Conservation (phyloP, 2,329 filamentous ascomycete species). For the Dothiorella sarmentorum region DNA sequence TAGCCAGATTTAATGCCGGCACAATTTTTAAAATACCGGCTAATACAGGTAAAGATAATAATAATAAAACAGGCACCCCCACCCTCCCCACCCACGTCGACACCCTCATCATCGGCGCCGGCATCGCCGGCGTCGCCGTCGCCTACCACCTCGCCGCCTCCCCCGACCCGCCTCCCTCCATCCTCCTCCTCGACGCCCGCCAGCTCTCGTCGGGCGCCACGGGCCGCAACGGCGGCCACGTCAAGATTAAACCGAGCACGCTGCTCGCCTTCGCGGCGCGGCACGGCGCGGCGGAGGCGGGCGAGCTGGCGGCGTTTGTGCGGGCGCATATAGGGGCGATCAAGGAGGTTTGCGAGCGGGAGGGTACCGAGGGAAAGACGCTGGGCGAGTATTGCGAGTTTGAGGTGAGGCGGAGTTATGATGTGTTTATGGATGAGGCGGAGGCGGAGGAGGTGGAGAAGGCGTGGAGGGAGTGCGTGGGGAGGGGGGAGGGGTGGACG, state of each 20-base stretch:
- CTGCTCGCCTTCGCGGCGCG: constrained; percentile 22
- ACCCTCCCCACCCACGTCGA: constrained; percentile 28
- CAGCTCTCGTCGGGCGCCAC: constrained; percentile 52
- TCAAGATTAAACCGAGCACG: constrained; percentile 44
- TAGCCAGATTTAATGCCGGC: too few species aligned
- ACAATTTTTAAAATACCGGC: too few species aligned
- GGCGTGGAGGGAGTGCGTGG: neutral
- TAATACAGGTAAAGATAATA: too few species aligned
- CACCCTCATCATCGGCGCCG: constrained; percentile 60
- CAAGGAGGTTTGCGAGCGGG: constrained; percentile 21
- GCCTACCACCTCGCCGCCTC: constrained; percentile 54
- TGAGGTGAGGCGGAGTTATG: constrained; percentile 23
- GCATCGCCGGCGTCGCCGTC: constrained; percentile 63
- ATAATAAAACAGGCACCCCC: too few species aligned
- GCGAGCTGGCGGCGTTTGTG: constrained; percentile 21
- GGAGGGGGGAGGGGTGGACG: constrained; percentile 23
- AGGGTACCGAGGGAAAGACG: too few species aligned
- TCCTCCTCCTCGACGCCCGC: constrained; percentile 45
- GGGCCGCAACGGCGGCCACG: constrained; percentile 53
- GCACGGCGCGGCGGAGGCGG: neutral
- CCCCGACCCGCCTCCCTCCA: constrained; percentile 28
- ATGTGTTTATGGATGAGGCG: neutral
- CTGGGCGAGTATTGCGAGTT: constrained; percentile 25
- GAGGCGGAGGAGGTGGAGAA: neutral
- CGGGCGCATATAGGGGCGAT: constrained; percentile 7